Conservation (phyloP, 306 rosid species). For the Malus sylvestris region DNA sequence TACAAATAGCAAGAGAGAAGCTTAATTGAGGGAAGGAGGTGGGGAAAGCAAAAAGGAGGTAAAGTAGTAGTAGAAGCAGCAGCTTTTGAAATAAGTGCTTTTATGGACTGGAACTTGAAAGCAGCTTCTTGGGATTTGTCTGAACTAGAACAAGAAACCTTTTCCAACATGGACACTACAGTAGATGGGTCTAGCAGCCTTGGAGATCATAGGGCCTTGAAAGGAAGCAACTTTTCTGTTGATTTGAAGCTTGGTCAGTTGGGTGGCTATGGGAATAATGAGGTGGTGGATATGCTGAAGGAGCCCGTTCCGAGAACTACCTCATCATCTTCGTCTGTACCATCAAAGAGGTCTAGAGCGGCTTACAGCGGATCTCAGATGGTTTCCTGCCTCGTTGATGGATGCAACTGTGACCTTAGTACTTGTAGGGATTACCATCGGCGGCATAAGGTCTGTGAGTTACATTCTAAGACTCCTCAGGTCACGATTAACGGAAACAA, state of each 20-base stretch:
- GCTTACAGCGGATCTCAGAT: conserved; percentile 44
- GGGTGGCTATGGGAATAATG: conserved; percentile 34
- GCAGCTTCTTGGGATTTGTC: conserved; percentile 71
- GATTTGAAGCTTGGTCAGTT: conserved; percentile 92
- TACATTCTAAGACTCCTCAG: conserved; percentile 80
- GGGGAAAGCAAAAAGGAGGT: not conserved
- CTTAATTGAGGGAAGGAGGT: conserved; percentile 7
- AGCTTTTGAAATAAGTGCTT: conserved; percentile 18
- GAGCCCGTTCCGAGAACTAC: conserved; percentile 40
- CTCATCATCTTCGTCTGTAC: conserved; percentile 45
- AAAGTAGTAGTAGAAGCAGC: not conserved
- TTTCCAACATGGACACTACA: conserved; percentile 40
- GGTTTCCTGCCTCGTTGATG: conserved; percentile 83
- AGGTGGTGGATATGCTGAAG: conserved; percentile 32
- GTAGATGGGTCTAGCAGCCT: conserved; percentile 48
- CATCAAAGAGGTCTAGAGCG: conserved; percentile 75
- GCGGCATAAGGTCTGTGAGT: conserved; percentile 97
- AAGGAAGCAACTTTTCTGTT: conserved; percentile 59
- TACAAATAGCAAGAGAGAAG: conserved; percentile 7
- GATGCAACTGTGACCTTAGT: conserved; percentile 80
- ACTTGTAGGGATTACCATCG: conserved; percentile 78
- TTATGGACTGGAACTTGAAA: conserved; percentile 92
- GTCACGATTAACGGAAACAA: conserved; percentile 76
- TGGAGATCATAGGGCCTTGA: conserved; percentile 34
- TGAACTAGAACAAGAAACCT: conserved; percentile 49